Conservation (phyloP, 1,139 yeast genomes). For the Kodamaea alishanica region DNA sequence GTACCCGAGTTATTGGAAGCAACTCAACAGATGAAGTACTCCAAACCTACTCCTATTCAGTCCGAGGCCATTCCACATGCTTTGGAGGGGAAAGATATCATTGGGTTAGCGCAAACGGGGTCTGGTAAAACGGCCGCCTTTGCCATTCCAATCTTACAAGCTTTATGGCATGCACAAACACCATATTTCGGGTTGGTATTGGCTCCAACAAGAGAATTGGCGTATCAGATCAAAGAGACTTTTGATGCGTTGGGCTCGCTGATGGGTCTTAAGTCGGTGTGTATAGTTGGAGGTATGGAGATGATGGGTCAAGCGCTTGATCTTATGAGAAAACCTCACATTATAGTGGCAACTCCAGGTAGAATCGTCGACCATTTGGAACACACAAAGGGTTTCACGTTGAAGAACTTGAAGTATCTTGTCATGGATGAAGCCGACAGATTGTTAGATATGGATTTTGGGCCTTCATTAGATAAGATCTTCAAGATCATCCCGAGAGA, state of each 20-base stretch:
- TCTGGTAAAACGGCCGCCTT: slow-evolving; percentile 86
- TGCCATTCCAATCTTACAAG: slow-evolving; percentile 86
- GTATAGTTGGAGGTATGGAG: slow-evolving; percentile 97
- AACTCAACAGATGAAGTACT: slow-evolving; percentile 60
- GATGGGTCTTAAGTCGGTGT: slow-evolving; percentile 85
- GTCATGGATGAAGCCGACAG: slow-evolving; percentile 98
- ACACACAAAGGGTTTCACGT: slow-evolving; percentile 85
- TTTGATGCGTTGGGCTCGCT: slow-evolving; percentile 88
- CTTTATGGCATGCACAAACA: slow-evolving; percentile 82
- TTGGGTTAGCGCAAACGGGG: slow-evolving; percentile 81
- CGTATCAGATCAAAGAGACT: slow-evolving; percentile 92
- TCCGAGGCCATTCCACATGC: slow-evolving; percentile 91
- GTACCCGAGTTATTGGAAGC: slow-evolving; percentile 83
- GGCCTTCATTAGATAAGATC: slow-evolving; percentile 87
- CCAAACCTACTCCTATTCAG: slow-evolving; percentile 87
- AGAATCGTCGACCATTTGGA: slow-evolving; percentile 93
- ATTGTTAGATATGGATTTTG: slow-evolving; percentile 92
- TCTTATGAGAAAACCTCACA: slow-evolving; percentile 88
- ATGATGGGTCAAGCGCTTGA: slow-evolving; percentile 98
- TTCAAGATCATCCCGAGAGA: slow-evolving; percentile 80
- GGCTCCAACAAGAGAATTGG: slow-evolving; percentile 96
- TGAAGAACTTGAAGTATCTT: slow-evolving; percentile 73
- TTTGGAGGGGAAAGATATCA: slow-evolving; percentile 75
- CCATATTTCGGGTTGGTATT: slow-evolving; percentile 87
- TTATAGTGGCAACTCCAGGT: slow-evolving; percentile 96